Evolutionary conservation across 1,284 basidiomycete genomes (phyloP), one percentile per base, ranked within the genome.

Genomic region (Cryptococcus sp.): DNA sequence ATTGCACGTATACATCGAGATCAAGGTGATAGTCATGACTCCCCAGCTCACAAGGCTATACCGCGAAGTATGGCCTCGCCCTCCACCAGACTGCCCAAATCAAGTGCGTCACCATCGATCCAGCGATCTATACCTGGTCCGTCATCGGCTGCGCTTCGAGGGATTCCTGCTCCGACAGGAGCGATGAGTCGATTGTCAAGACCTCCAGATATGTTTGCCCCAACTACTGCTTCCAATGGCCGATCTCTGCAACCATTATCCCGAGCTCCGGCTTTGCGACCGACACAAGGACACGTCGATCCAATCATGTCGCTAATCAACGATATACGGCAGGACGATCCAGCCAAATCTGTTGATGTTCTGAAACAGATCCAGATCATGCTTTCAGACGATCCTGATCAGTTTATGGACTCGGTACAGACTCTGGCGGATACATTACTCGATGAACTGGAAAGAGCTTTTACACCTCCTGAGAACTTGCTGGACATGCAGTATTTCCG

Each of bases 301-400:
- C 15, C 41, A 4, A 58, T 67, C 36, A 54, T 61, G 5, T 43
- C 61, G 2, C 57, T 63, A 1, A 68, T 75, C 57, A 65, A 68
- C 52, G 66, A 64, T 7, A 70, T 74, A n/a, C 63, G 64, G 4
- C 59, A 70, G 5, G 89, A 85, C 61, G 90, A 96, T 77, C 82
- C 90, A 0, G 80, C 84, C 33, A 83, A 87, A 47, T 90, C 90
- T 65, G 91, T 97, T n/a, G 89, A 95, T 56, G 91, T 91, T 0
- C 80, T 98, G 66, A 98, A 98, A 79, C 87, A 85, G 66, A 83
- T 95, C 43, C 90, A 96, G 70, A 86, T 84, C 65, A 84, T 89
- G 57, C 79, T 95, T 4, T 83, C 86, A 59, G 79, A 86, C 14
- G 83, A 85, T 6, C 85, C 88, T 10, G 86, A 89, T 49, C 60